Conservation (phyloP, 2,329 filamentous ascomycete genomes). For the Aureobasidium melanogenum region DNA sequence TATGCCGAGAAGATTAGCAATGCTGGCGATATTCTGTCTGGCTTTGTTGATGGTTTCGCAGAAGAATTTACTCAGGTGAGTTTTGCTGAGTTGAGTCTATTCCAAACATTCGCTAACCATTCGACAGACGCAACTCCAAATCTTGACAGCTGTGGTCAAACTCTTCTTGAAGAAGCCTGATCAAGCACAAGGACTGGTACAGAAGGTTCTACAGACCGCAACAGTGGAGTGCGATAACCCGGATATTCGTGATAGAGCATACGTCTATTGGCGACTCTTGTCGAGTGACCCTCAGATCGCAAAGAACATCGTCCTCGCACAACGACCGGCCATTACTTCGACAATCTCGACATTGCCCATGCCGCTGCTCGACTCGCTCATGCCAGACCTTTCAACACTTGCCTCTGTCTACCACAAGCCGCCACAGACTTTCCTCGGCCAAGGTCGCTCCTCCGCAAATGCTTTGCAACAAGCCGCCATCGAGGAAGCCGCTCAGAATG, state of each 20-base stretch:
- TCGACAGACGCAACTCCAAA: slow-evolving; percentile 84
- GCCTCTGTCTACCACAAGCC: slow-evolving; percentile 98
- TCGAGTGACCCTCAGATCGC: slow-evolving; percentile 86
- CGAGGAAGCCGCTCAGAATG: slow-evolving; percentile 88
- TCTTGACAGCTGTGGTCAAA: slow-evolving; percentile 93
- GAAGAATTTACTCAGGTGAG: slow-evolving; percentile 90
- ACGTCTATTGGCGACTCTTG: slow-evolving; percentile 94
- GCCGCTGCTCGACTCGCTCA: slow-evolving; percentile 77
- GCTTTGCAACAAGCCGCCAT: slow-evolving; percentile 92
- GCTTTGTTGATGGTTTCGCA: slow-evolving; percentile 88
- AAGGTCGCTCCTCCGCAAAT: slow-evolving; percentile 87
- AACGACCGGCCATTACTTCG: slow-evolving; percentile 87
- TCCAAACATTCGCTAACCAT: slow-evolving; percentile 23
- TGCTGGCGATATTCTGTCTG: slow-evolving; percentile 83
- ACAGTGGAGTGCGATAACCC: slow-evolving; percentile 96
- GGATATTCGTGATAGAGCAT: slow-evolving; percentile 91
- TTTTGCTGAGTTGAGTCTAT: slow-evolving; percentile 7
- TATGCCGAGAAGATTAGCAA: slow-evolving; percentile 99
- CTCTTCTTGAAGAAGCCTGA: slow-evolving; percentile 95
- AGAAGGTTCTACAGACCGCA: slow-evolving; percentile 86
- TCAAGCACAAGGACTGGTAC: slow-evolving; percentile 80
- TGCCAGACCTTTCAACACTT: slow-evolving; percentile 84
- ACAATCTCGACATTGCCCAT: slow-evolving; percentile 87
- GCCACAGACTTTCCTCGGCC: slow-evolving; percentile 93
- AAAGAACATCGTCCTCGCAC: slow-evolving; percentile 86